Conservation (phyloP, 768 basidiomycete genomes). For the Plicaturopsis crispa region DNA sequence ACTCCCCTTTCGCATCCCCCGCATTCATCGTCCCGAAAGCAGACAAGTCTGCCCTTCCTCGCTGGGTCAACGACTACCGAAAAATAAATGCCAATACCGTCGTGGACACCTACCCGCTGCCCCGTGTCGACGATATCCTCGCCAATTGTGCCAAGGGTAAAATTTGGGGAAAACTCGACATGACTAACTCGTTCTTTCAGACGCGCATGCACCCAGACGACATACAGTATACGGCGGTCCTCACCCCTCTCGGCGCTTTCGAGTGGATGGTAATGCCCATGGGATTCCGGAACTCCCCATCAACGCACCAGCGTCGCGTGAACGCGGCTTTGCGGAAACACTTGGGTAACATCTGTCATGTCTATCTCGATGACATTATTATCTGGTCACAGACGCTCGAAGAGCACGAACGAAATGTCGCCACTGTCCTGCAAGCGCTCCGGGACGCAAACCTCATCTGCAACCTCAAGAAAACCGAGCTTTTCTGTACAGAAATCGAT, state of each 20-base stretch:
- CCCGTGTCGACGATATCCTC: conserved; percentile 22
- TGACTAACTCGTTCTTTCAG: conserved; percentile 35
- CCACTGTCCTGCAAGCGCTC: conserved; percentile 20
- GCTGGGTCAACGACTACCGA: conserved; percentile 28
- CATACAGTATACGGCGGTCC: conserved; percentile 25
- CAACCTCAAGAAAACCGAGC: conserved; percentile 19
- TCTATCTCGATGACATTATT: conserved; percentile 39
- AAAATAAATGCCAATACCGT: conserved; percentile 23
- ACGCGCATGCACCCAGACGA: conserved; percentile 21
- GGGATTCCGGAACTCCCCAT: conserved; percentile 25
- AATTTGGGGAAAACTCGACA: conserved; percentile 29
- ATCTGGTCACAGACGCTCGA: conserved; percentile 31
- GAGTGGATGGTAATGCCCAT: conserved; percentile 37
- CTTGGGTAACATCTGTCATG: conserved; percentile 33
- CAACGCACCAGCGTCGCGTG: conserved; percentile 26
- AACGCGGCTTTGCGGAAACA: conserved; percentile 20
- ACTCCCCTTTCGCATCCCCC: conserved; percentile 22
- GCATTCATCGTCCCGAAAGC: conserved; percentile 30
- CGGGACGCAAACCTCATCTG: conserved; percentile 20
- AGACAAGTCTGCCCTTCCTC: conserved; percentile 18
- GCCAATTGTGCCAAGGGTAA: conserved; percentile 26
- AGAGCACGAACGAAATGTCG: conserved; percentile 25
- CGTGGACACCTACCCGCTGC: conserved; percentile 21
- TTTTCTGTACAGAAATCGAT: conserved; percentile 12
- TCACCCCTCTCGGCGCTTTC: conserved; percentile 28